Evolutionary conservation across 345 rosid species (phyloP), one percentile per base, ranked within the genome.

Genomic region (Sisymbrium altissimum): DNA sequence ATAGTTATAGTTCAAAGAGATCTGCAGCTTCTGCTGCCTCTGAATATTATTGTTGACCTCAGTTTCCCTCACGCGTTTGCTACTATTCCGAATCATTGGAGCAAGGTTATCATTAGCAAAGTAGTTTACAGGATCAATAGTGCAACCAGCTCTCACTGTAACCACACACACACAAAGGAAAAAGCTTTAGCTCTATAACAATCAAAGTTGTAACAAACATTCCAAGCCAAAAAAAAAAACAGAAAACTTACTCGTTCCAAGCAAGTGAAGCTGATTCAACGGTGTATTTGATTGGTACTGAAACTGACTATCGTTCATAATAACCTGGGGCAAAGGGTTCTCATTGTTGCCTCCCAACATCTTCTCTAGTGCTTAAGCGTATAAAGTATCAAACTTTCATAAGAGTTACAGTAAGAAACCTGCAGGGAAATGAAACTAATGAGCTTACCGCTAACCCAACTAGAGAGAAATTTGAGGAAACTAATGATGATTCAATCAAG

Each of bases 341-440:
- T 70, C 75, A 12, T 81, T 86, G 84, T 82, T 84, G 70, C 92
- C 89, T 77, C 90, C 87, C 61, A 92, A 77, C 98, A 92, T 92
- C 57, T 78, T 79, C 73, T 71, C 14, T 36, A 36, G 25, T 74
- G 29, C 62, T 67, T 9, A 27, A 23, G 23, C 35, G 69, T 57
- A 3, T 23, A 50, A 71, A 59, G 54, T 64, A 50, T 76, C 13
- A 15, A 49, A 61, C 70, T 78, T 60, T 76, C 54, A 35, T 21
- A 41, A 45, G 69, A 40, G 27, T 52, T 25, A 40, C 46, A 48
- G 36, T 5, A 68, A 19, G 48, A 66, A 53, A 79, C 73, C 85
- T 83, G 82, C 78, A 68, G 48, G 72, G 9, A 71, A 43, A 17
- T 44, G 43, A 41, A 35, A 30, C 53, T 15, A 27, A 44, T 53